Evolutionary conservation across 2,329 filamentous ascomycete genomes (phyloP).

Genomic region (Verticillium longisporum): DNA sequence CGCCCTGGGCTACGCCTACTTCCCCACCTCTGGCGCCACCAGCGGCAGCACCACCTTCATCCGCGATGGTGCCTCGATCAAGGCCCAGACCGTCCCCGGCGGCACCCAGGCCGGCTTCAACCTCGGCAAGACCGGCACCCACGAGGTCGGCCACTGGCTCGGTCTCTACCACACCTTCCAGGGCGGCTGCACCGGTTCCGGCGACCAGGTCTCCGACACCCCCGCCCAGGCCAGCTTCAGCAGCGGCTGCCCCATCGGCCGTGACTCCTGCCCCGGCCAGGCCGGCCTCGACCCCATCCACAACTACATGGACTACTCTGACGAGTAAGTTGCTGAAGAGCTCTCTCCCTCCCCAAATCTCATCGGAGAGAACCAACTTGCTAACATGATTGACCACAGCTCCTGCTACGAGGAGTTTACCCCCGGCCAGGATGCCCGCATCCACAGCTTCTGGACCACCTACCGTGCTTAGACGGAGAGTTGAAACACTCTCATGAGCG

Average conservation of each 20-base stretch:
- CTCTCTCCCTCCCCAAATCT: constrained; percentile 11
- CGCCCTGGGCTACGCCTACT: constrained; percentile 38
- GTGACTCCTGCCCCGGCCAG: constrained; percentile 25
- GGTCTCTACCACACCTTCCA: constrained; percentile 43
- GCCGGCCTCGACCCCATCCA: constrained; percentile 27
- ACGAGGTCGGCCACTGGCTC: constrained; percentile 43
- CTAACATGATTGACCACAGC: constrained; percentile 12
- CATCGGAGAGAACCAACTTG: no score
- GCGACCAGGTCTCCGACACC: constrained; percentile 34
- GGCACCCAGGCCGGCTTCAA: constrained; percentile 25
- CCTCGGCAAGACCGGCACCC: constrained; percentile 24
- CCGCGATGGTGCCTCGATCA: constrained; percentile 31
- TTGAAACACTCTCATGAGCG: not conserved
- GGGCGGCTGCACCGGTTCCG: constrained; percentile 27
- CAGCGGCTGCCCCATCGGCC: constrained; percentile 26
- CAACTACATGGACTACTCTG: constrained; percentile 34
- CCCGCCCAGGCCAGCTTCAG: constrained; percentile 25
- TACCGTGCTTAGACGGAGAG: constrained; percentile 15
- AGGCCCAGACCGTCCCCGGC: constrained; percentile 27
- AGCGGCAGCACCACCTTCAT: constrained; percentile 23
- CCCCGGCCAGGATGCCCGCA: constrained; percentile 25
- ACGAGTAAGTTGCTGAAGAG: constrained; percentile 24
- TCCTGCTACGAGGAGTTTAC: constrained; percentile 39
- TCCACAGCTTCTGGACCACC: constrained; percentile 19
- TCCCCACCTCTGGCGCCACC: constrained; percentile 22